Conservation (phyloP, 2,329 filamentous ascomycete genomes). For the Drechslerella dactyloides region DNA sequence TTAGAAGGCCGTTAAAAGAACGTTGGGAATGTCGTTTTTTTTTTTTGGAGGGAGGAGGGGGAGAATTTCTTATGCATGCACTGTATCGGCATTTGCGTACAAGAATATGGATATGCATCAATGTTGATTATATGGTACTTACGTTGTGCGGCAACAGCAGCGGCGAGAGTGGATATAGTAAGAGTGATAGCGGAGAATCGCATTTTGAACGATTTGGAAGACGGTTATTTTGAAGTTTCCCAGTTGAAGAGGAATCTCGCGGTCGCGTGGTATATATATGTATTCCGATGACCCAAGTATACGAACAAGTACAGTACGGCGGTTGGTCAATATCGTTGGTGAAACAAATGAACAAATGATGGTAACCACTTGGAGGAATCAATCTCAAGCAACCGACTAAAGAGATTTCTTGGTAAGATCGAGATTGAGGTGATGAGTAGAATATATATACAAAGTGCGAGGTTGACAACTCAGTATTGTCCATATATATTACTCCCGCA, state of each 20-base stretch:
- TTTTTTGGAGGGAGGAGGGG: no score
- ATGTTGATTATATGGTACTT: background rate
- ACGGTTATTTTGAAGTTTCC: background rate
- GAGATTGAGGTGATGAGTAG: conserved; percentile 39
- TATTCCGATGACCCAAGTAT: background rate
- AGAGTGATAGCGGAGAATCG: conserved; percentile 38
- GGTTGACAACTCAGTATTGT: conserved; percentile 20
- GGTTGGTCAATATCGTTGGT: background rate
- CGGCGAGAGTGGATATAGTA: conserved; percentile 30
- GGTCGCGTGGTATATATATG: background rate
- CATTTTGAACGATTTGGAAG: conserved; percentile 36
- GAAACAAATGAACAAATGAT: conserved; percentile 31
- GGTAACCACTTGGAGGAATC: conserved; percentile 4
- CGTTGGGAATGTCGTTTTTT: no score
- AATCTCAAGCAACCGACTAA: conserved; percentile 38
- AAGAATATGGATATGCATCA: background rate
- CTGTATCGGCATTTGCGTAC: background rate
- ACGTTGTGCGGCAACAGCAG: conserved; percentile 32
- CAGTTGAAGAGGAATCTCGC: conserved; percentile 2
- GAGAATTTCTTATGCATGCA: background rate
- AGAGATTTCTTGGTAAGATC: conserved; percentile 43
- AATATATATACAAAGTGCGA: conserved; percentile 15
- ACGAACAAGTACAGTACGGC: background rate
- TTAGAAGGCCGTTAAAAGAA: background rate
- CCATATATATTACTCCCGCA: conserved; percentile 18